Evolutionary conservation across 2,329 filamentous ascomycete genomes (phyloP).

Genomic region (Cephalotrichum gorgonifer): DNA sequence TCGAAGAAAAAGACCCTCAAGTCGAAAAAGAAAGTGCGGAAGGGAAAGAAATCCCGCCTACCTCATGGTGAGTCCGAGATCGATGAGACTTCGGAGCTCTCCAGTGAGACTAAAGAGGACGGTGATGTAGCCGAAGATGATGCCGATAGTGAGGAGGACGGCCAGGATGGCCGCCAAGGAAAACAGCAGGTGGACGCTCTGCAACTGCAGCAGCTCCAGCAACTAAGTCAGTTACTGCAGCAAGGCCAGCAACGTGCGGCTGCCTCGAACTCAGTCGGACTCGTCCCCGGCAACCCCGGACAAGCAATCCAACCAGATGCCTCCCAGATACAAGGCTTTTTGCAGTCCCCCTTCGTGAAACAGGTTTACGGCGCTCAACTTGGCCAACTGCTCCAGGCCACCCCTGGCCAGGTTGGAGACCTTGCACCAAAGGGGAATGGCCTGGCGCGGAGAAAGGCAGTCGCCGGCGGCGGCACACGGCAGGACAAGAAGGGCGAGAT

Average conservation of each 20-base stretch:
- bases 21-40: conserved; percentile 1
- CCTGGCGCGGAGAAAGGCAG: too few species aligned
- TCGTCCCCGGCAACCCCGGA: not conserved
- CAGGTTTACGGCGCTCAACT: not conserved
- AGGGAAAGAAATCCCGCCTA: too few species aligned
- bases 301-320: not conserved
- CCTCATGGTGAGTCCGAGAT: too few species aligned
- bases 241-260: not conserved
- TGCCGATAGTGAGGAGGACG: not conserved
- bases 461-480: not conserved
- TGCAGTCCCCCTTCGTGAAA: not conserved
- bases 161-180: not conserved
- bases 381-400: not conserved
- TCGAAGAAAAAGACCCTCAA: not conserved
- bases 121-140: not conserved
- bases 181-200: not conserved
- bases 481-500: not conserved
- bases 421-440: too few species aligned
- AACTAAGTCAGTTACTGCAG: not conserved
- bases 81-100: not conserved
- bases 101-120: not conserved
- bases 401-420: not conserved
- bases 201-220: not conserved
- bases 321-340: not conserved
- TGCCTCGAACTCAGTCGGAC: not conserved